Evolutionary conservation across 129 eudicot genomes (phyloP).

Genomic region (Ambrosia artemisiifolia): DNA sequence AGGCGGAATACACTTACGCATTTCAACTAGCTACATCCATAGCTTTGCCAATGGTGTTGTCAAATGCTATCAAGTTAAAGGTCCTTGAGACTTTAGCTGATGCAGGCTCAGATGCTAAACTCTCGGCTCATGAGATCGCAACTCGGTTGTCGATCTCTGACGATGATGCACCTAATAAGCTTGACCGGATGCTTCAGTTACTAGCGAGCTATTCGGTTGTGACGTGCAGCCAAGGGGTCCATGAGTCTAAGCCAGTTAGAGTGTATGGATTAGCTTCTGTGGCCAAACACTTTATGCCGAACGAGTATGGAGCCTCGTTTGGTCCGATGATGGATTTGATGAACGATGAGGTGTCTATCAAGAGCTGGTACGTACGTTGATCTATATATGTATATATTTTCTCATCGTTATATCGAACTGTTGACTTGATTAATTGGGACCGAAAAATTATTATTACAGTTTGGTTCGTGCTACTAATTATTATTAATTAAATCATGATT

Average conservation of each 20-base stretch:
- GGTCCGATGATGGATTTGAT: conserved; percentile 16
- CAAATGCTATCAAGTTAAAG: not conserved
- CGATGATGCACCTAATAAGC: conserved; percentile 1
- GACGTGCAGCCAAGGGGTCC: conserved; percentile 3
- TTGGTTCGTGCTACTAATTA: too few species aligned
- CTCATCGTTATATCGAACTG: too few species aligned
- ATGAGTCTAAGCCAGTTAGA: not conserved
- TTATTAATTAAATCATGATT: too few species aligned
- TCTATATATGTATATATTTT: too few species aligned
- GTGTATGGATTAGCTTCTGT: not conserved
- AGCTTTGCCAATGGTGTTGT: conserved; percentile 11
- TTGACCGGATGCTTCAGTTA: conserved; percentile 10
- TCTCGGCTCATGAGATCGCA: conserved; percentile 12
- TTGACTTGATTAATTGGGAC: too few species aligned
- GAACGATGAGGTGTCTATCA: not conserved
- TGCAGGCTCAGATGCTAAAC: not conserved
- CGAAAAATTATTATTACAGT: too few species aligned
- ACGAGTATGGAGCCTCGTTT: not conserved
- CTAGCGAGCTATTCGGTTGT: conserved; percentile 9
- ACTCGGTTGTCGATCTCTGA: conserved; percentile 1
- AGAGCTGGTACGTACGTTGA: not conserved
- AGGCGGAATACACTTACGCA: not conserved
- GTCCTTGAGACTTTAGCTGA: not conserved
- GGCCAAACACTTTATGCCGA: conserved; percentile 13
- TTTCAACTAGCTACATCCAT: not conserved